Base-by-base conservation (phyloP, 2,329 filamentous ascomycete genomes). In the Pestalotiopsis fici region DNA sequence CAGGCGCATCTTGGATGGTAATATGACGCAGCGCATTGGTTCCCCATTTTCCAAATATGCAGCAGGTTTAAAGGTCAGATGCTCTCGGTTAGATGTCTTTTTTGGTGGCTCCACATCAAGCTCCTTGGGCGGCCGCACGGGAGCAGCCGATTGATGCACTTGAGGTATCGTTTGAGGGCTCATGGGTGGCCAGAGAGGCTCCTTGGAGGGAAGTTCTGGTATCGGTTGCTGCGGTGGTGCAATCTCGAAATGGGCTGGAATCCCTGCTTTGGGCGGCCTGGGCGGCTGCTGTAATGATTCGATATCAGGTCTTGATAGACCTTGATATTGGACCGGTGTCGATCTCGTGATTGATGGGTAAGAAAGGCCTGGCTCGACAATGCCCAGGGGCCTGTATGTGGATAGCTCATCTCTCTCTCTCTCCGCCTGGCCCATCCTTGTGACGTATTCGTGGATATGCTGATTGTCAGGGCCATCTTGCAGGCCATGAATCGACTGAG, bases 11-110 rank as follows among this genome's bases (percentile, higher is more conserved):
- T 88, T 86, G 0, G 88, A 87, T 0, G 96, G 95, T 1, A 99
- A 85, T 77, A 98, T 97, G 39, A 99, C 85, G 0, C 95, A 93
- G 39, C 96, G 91, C 6, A 99, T 87, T 0, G 95, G 93, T 5
- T 90, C 89, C 21, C 95, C 96, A 72, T 94, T 95, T 78, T 99
- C 96, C 18, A 98, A 90, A 76, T 94, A 96, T 1, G 94, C 94
- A 2, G 93, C 91, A 1, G 95, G 93, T 69, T 89, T 89, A 83
- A 97, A 97, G 15, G 93, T 94, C 73, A 93, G 92, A 60, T 89
- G 78, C 67, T 90, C 79, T 79, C 89, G 85, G 70, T 86, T 82
- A 13, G 37, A 9, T 28, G 43, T 23, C 70, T 79, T 50, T 69
- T 72, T 68, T 54, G 69, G 66, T 61, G 81, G 65, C 23, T 59